Conservation (phyloP, 768 basidiomycete species). For the Pleurotus tuoliensis region DNA sequence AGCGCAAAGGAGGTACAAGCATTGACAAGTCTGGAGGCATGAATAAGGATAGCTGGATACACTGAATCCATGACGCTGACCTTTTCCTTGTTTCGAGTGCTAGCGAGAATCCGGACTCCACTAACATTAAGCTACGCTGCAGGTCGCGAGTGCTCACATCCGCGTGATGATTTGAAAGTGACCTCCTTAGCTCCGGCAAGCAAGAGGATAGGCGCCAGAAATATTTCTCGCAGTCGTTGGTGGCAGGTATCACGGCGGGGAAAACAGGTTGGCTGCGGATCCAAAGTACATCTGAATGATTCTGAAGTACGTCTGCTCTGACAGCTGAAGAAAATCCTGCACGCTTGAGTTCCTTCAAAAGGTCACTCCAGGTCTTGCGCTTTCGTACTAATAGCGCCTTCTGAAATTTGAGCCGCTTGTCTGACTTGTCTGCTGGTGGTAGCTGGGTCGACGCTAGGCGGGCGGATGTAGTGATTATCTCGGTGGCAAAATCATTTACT, state of each 20-base stretch:
- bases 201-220: slow-evolving; percentile 58
- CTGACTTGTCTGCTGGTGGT: slow-evolving; percentile 36
- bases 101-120: slow-evolving; percentile 74
- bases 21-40: neutral
- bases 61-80: neutral
- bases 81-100: slow-evolving; percentile 52
- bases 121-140: slow-evolving; percentile 68
- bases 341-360: slow-evolving; percentile 83
- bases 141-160: slow-evolving; percentile 89
- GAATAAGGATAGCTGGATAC: neutral
- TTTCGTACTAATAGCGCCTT: slow-evolving; percentile 81
- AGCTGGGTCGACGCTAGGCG: slow-evolving; percentile 47
- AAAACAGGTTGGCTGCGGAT: slow-evolving; percentile 58
- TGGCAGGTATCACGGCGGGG: slow-evolving; percentile 17
- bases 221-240: slow-evolving; percentile 55
- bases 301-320: slow-evolving; percentile 63
- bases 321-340: slow-evolving; percentile 71
- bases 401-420: slow-evolving; percentile 55
- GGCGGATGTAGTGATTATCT: slow-evolving; percentile 61
- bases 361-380: slow-evolving; percentile 85
- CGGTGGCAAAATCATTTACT: slow-evolving; percentile 54
- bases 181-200: slow-evolving; percentile 62
- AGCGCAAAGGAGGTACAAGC: slow-evolving; percentile 18
- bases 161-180: slow-evolving; percentile 65
- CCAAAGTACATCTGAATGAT: slow-evolving; percentile 54